Evolutionary conservation across 257 asterid species (phyloP).

Genomic region (Agastache rugosa): DNA sequence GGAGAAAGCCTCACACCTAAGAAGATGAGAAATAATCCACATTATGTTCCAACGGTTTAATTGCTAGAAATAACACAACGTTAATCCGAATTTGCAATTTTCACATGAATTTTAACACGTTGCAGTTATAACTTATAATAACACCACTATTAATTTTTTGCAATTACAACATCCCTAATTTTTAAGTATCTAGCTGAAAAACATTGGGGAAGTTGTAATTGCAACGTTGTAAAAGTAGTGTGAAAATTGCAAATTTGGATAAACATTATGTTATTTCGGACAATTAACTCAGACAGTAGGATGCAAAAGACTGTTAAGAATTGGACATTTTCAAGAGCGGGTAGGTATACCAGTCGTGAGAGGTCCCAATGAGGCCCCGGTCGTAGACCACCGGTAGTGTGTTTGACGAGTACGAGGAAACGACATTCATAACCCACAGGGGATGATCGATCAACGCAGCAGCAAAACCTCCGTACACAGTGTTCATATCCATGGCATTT

Average conservation of each 20-base stretch:
- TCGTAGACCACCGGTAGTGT: conserved; percentile 52
- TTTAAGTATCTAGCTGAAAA: too few relatives aligned
- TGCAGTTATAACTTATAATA: too few relatives aligned
- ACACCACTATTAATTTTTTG: too few relatives aligned
- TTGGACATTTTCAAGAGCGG: background rate
- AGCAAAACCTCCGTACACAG: conserved; percentile 53
- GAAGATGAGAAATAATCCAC: background rate
- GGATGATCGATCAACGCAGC: conserved; percentile 51
- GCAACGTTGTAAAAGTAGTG: too few relatives aligned
- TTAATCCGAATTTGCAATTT: too few relatives aligned
- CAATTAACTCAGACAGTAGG: too few relatives aligned
- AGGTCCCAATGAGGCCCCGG: conserved; percentile 58
- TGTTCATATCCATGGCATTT: conserved; percentile 63
- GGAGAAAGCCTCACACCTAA: conserved; percentile 69
- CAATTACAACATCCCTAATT: too few relatives aligned
- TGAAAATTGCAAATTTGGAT: too few relatives aligned
- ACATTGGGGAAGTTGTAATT: too few relatives aligned
- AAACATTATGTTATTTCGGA: too few relatives aligned
- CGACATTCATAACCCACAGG: conserved; percentile 59
- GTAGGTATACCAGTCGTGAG: conserved; percentile 53
- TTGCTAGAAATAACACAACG: too few relatives aligned
- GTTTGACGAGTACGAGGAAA: conserved; percentile 52
- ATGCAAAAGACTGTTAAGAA: background rate
- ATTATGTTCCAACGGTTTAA: background rate
- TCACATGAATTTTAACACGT: too few relatives aligned